A percentile compares a stretch with the other conserved stretches of the same genome.
Conservation (phyloP, 129 eudicot genomes). For the Erigeron canadensis region DNA sequence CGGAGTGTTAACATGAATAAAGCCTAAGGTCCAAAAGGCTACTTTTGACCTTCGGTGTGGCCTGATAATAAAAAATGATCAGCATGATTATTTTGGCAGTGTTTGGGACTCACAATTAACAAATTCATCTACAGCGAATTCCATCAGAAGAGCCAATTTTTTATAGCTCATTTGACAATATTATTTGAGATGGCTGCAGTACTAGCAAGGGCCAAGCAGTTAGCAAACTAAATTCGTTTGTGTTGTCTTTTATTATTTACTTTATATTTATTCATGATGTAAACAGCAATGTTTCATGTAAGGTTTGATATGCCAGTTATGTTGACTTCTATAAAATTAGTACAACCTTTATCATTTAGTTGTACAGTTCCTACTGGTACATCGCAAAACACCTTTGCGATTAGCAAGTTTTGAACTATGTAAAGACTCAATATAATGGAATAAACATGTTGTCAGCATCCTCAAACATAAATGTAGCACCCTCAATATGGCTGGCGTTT, state of each 20-base stretch:
- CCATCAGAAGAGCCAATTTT: constrained; percentile 24
- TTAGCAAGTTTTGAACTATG: too few relatives aligned
- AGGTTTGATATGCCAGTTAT: constrained; percentile 5
- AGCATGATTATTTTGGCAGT: constrained; percentile 8
- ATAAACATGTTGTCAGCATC: too few relatives aligned
- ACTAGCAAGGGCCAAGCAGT: constrained; percentile 23
- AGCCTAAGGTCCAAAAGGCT: constrained; percentile 18
- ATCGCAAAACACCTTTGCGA: too few relatives aligned
- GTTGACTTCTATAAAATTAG: constrained; percentile 14
- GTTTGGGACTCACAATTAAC: constrained; percentile 7
- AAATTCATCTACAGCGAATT: constrained; percentile 15
- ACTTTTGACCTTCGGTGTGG: constrained; percentile 19
- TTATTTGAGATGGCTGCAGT: constrained; percentile 6
- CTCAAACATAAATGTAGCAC: too few relatives aligned
- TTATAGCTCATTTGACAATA: constrained; percentile 15
- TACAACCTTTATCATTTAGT: neutral
- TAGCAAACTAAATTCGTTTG: constrained; percentile 17
- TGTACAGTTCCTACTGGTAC: neutral
- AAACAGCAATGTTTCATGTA: constrained; percentile 11
- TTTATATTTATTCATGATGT: neutral
- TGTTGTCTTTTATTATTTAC: constrained; percentile 11
- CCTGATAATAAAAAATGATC: constrained; percentile 25
- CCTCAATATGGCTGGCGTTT: too few relatives aligned
- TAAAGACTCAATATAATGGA: too few relatives aligned
- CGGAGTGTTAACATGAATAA: constrained; percentile 17